Conservation (phyloP, 306 rosid species). For the Trifolium dubium region DNA sequence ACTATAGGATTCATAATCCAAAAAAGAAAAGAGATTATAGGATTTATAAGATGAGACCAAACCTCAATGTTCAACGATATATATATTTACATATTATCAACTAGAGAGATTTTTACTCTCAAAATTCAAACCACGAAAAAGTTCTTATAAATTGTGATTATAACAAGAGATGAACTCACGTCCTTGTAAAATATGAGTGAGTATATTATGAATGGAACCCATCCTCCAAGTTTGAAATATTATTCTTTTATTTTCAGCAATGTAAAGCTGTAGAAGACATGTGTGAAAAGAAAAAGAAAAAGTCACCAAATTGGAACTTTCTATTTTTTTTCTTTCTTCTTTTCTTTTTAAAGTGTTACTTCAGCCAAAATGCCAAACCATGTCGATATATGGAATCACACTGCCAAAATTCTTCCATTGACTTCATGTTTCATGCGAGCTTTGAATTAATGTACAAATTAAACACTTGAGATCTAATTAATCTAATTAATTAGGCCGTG, state of each 20-base stretch:
- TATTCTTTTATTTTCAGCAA: conserved; percentile 7
- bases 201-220: too few species aligned
- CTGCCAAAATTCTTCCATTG: conserved; percentile 37
- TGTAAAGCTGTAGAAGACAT: conserved; percentile 33
- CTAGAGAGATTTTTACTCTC: too few species aligned
- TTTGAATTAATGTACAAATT: not conserved
- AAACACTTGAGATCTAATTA: conserved; percentile 11
- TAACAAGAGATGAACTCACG: too few species aligned
- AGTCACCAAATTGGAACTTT: not conserved
- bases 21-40: too few species aligned
- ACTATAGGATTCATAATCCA: too few species aligned
- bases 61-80: too few species aligned
- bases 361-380: conserved; percentile 40
- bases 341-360: not conserved
- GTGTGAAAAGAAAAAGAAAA: conserved; percentile 30
- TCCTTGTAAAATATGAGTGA: too few species aligned
- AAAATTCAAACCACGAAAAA: too few species aligned
- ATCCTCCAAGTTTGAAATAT: conserved; percentile 8
- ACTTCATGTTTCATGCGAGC: conserved; percentile 33
- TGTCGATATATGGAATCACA: conserved; percentile 23
- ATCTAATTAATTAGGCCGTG: not conserved
- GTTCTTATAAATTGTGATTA: too few species aligned
- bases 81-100: too few species aligned
- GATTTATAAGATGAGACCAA: too few species aligned
- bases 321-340: not conserved